Base-by-base conservation (phyloP, 495 filamentous ascomycete species). In the Hypoxylon trugodes region DNA sequence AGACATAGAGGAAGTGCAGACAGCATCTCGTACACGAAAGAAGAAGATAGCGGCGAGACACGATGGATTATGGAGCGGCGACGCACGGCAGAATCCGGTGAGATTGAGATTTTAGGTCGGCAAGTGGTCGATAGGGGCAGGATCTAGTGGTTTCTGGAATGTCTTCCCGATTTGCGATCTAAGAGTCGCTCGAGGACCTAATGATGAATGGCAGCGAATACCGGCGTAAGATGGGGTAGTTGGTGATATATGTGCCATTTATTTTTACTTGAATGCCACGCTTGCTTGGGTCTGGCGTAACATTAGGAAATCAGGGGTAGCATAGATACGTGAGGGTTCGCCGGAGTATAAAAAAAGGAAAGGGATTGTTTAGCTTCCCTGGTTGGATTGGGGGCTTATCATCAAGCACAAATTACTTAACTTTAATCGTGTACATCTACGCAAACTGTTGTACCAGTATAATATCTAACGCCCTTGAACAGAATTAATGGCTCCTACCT, bases 41-140 rank as follows among this genome's bases (percentile, higher is more conserved):
- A 81, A 59, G 78, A 80, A 24, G 77, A 80, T 12, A 73, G 73
- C 16, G 79, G 79, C 18, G 80, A 80, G 51, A 77, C 69, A 4
- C 73, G 80, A 45, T 87, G 85, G 85, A 76, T 86, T 2, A 70
- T 86, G 36, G 85, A 87, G 70, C 76, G 83, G 46, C 74, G 83
- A 26, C 73, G 83, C 43, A 82, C 80, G 4, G 73, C 68, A 3
- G 83, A 86, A 61, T 77, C 71, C 42, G 84, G 83, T 2, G 82
- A 82, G 64, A 72, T 82, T 22, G 81, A 84, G 68, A 59, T 83
- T 7, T 36, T 67, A 1, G 58, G 64, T 12, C 64, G 65, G 18
- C 32, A 67, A 52, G 40, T 61, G 28, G 61, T 60, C 32, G 54
- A 63, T n/a, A 61, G 59, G 41, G 68, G 68, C 28, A 64, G 68